A percentile compares a stretch with the other conserved stretches of the same genome.
Evolutionary conservation across 441 rosid genomes (phyloP).

Genomic region (Gossypium davidsonii): DNA sequence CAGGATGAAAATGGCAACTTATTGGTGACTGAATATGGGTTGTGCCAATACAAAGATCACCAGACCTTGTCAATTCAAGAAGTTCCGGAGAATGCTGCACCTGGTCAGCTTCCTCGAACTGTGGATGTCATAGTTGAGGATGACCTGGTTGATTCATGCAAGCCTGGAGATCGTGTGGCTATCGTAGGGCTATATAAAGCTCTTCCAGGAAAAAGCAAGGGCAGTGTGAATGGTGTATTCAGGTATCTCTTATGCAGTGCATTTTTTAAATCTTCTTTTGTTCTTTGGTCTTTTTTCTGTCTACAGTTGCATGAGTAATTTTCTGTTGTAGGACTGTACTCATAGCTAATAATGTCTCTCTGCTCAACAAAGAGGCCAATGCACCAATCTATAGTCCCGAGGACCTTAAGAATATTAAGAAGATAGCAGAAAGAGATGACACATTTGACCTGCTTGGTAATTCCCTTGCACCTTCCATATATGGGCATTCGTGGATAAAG

Average conservation of each 20-base stretch:
- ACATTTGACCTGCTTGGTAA: constrained; percentile 79
- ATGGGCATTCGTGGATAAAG: constrained; percentile 96
- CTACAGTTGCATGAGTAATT: constrained; percentile 15
- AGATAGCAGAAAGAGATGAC: constrained; percentile 84
- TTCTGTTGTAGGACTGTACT: constrained; percentile 72
- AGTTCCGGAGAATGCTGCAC: constrained; percentile 98
- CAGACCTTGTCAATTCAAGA: constrained; percentile 97
- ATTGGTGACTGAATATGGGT: constrained; percentile 90
- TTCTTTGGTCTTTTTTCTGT: constrained; percentile 9
- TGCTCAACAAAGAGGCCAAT: constrained; percentile 94
- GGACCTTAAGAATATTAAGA: constrained; percentile 74
- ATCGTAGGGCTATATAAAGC: constrained; percentile 90
- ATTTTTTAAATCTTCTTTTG: constrained; percentile 1
- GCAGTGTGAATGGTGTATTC: constrained; percentile 93
- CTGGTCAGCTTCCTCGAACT: constrained; percentile 97
- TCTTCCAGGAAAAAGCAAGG: constrained; percentile 89
- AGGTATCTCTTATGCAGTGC: constrained; percentile 39
- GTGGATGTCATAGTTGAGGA: constrained; percentile 95
- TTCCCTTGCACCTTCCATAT: constrained; percentile 93
- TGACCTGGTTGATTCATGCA: constrained; percentile 91
- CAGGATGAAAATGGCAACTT: constrained; percentile 88
- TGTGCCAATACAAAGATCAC: constrained; percentile 92
- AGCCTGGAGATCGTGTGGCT: constrained; percentile 93
- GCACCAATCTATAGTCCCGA: constrained; percentile 80
- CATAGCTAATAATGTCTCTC: constrained; percentile 75